Base-by-base conservation (phyloP, 768 basidiomycete species). In the Leccinellum luteum region DNA sequence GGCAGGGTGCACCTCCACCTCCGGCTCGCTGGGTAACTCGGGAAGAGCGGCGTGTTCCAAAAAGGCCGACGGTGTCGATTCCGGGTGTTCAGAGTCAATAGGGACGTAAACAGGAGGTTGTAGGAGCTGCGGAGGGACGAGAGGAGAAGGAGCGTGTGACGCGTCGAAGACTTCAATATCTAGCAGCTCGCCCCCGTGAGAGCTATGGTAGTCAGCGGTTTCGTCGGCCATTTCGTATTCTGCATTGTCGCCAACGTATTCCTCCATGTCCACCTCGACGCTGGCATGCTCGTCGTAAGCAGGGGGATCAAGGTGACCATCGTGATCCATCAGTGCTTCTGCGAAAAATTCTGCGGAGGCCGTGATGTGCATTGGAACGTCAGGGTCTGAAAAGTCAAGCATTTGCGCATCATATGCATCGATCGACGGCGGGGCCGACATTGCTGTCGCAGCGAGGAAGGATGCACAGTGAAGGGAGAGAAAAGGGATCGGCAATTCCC, bases 181-280 rank as follows among this genome's bases (percentile, higher is more conserved):
- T 10, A 70, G 63, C 32, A 68, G 61, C 38, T 77, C 76, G 49
- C 61, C 60, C 49, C 57, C 62, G 50, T 53, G 61, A 44, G 45
- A 52, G 25, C 64, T 64, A 3, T 54, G 62, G 55, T 54, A 74
- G 56, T 64, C 69, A 17, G 53, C 59, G 15, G 69, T 74, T 64
- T 73, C 73, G 53, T 73, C 74, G 12, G 62, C 64, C 74, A 73
- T 73, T 57, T 73, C 72, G 60, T 82, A 87, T 69, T 87, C 86
- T 41, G 70, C 67, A 62, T 77, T 74, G 41, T 77, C 80, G 35
- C 65, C 75, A 6, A 77, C 73, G 56, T 80, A 79, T 49, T 78
- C 74, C 54, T 85, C 84, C 86, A 88, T 87, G 57, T 88, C 86
- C 47, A 88, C 79, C 66, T 88, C 86, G 52, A 86, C 76, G 44